Percentiles rank a stretch among this genome's conserved stretches.
These are phyloP conservation scores for Calonectria multiphialidica DNA, from an alignment of 2,329 filamentous ascomycete species.

Conservation along the genomic window DNA sequence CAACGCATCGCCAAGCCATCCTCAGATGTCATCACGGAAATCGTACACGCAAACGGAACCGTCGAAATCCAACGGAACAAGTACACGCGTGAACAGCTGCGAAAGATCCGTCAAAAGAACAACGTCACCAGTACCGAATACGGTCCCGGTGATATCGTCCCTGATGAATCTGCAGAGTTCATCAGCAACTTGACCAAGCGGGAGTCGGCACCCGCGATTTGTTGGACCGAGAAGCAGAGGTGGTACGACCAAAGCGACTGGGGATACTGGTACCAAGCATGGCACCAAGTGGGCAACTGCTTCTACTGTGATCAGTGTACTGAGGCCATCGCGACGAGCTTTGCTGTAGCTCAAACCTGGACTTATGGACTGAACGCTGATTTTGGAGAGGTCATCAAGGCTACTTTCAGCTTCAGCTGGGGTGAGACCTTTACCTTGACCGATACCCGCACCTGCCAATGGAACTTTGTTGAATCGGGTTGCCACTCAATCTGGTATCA, in stretches of 20 bases:
- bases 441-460: conserved; percentile 10
- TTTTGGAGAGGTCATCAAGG: neutral
- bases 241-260: conserved; percentile 9
- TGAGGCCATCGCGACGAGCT: neutral
- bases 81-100: conserved; percentile 1
- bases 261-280: conserved; percentile 8
- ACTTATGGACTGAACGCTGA: neutral
- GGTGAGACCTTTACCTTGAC: conserved; percentile 1
- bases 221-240: conserved; percentile 1
- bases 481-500: conserved; percentile 12
- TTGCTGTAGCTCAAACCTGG: conserved; percentile 4
- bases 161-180: neutral
- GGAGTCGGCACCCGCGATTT: neutral
- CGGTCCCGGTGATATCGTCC: neutral
- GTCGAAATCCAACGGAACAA: conserved; percentile 1
- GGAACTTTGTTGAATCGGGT: neutral
- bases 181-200: conserved; percentile 8
- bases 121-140: conserved; percentile 3
- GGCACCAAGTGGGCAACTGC: conserved; percentile 3
- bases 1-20: neutral
- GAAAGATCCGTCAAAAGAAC: conserved; percentile 1
- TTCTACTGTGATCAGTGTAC: conserved; percentile 6
- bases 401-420: neutral
- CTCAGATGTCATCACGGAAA: conserved; percentile 8
- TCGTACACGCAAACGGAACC: conserved; percentile 1